A percentile compares a stretch with the other conserved stretches of the same genome.
phyloP scores from a whole-genome alignment of 768 basidiomycete genomes.

The Panaeolus cyanescens region DNA sequence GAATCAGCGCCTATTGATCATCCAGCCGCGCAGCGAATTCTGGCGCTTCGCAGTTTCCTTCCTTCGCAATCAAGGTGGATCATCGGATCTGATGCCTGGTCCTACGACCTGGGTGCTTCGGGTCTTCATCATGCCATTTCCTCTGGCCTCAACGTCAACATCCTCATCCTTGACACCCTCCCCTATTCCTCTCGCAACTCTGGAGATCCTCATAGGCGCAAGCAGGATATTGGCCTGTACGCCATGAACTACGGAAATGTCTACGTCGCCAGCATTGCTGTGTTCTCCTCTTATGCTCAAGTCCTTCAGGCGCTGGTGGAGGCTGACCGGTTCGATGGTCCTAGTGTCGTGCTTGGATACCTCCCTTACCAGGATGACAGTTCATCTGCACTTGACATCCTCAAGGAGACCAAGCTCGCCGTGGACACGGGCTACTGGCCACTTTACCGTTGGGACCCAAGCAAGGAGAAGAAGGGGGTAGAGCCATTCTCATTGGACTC shows the following conservation, averaged over 20 bases:
- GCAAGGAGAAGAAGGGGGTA: slow-evolving; percentile 69
- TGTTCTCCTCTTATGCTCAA: slow-evolving; percentile 95
- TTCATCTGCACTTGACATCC: slow-evolving; percentile 79
- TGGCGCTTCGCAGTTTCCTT: slow-evolving; percentile 64
- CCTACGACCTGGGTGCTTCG: slow-evolving; percentile 93
- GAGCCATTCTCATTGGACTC: slow-evolving; percentile 94
- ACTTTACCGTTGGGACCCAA: slow-evolving; percentile 96
- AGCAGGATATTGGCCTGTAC: slow-evolving; percentile 96
- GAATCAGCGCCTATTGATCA: slow-evolving; percentile 39
- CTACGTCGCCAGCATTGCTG: slow-evolving; percentile 93
- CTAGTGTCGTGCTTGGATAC: slow-evolving; percentile 91
- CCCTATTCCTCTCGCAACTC: slow-evolving; percentile 83
- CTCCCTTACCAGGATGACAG: slow-evolving; percentile 85
- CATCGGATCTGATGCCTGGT: slow-evolving; percentile 97
- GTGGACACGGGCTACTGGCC: slow-evolving; percentile 98
- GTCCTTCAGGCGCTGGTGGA: slow-evolving; percentile 90
- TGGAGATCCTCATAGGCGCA: slow-evolving; percentile 72
- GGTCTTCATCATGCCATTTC: slow-evolving; percentile 95
- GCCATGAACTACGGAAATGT: slow-evolving; percentile 99
- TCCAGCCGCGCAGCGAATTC: slow-evolving; percentile 54
- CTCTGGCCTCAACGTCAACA: slow-evolving; percentile 89
- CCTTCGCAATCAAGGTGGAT: slow-evolving; percentile 86
- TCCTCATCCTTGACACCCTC: slow-evolving; percentile 91
- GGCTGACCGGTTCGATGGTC: slow-evolving; percentile 88
- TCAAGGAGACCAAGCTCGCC: slow-evolving; percentile 97